Base-by-base conservation (phyloP, 306 rosid genomes). In the Oxytropis ochrocephala region DNA sequence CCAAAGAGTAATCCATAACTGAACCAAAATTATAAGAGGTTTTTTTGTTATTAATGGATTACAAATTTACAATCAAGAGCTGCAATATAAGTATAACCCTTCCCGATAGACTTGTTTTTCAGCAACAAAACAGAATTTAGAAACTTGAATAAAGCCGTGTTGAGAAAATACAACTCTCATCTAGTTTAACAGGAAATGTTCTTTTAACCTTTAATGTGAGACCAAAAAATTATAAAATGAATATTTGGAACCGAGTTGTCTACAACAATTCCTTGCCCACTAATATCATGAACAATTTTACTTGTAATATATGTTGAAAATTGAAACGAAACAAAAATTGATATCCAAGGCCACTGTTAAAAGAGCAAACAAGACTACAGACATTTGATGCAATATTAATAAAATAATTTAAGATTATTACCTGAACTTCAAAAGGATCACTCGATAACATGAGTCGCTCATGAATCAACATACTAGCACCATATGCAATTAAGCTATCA, bases 401-500 rank as follows among this genome's bases (percentile, higher is more conserved):
- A 52, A 16, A 36, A 13, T n/a, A 68, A 64, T 38, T 11, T 32
- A 13, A 55, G 38, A 56, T 36, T 13, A 41, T 59, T 76, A 91
- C 97, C 96, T 90, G 98, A 75, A 87, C 92, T 81, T 94, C 95
- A 75, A 84, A 94, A 74, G 94, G 96, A 75, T 94, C 98, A 48
- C 97, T 94, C 6, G 98, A 90, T 74, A 94, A 32, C 97, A 94
- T 85, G 41, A 94, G 87, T 68, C 95, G 91, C 82, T 94, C 98
- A 70, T 61, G 87, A 46, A 94, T 87, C 83, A 90, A 72, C 95
- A 87, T 94, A 75, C 98, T 94, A 70, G 98, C 97, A 44, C 98
- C 97, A 84, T 94, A 94, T 1, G 98, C 98, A 79, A 94, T 88
- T 80, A 90, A 78, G 74, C 96, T 86, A 88, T 94, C 96, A 0